Evolutionary conservation across 23 red algal species (phyloP).

Genomic region (Gracilaria caudata): DNA sequence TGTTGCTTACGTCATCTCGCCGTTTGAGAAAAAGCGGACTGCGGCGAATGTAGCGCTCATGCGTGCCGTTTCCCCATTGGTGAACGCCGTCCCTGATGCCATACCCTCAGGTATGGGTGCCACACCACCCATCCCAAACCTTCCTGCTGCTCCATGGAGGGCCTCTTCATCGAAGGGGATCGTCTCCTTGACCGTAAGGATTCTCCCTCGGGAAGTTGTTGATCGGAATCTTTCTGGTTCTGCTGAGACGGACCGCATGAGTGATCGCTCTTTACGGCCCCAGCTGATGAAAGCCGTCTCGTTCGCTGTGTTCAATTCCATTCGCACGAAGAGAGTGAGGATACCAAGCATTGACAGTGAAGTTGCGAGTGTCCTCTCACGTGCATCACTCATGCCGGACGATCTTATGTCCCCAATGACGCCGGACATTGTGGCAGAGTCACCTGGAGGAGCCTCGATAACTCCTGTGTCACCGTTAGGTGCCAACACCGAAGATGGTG

Average conservation of each 20-base stretch:
- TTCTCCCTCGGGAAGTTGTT: constrained; percentile 65
- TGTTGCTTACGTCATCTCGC: constrained; percentile 65
- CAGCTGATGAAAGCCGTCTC: constrained; percentile 63
- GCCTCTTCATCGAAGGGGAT: constrained; percentile 30
- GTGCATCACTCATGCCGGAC: constrained; percentile 48
- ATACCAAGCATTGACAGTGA: constrained; percentile 51
- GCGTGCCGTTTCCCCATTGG: constrained; percentile 49
- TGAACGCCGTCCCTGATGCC: constrained; percentile 39
- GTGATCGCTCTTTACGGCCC: constrained; percentile 46
- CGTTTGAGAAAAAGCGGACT: constrained; percentile 32
- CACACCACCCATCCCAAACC: constrained; percentile 1
- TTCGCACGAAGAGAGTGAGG: constrained; percentile 47
- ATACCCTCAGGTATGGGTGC: constrained; percentile 27
- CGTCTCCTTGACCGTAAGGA: constrained; percentile 49
- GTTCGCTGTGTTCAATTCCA: constrained; percentile 67
- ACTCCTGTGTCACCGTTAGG: constrained; percentile 58
- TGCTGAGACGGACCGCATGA: constrained; percentile 20
- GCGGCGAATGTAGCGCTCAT: constrained; percentile 65
- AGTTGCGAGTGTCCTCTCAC: constrained; percentile 35
- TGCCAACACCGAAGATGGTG: constrained; percentile 16
- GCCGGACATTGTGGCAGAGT: constrained; percentile 51
- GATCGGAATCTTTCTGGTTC: constrained; percentile 44
- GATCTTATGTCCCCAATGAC: constrained; percentile 79
- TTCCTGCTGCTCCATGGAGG: constrained; percentile 65
- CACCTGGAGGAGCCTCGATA: constrained; percentile 6